Evolutionary conservation across 2,329 filamentous ascomycete genomes (phyloP), one percentile per base, ranked within the genome.

Genomic region (Hymenoscyphus salicellus): DNA sequence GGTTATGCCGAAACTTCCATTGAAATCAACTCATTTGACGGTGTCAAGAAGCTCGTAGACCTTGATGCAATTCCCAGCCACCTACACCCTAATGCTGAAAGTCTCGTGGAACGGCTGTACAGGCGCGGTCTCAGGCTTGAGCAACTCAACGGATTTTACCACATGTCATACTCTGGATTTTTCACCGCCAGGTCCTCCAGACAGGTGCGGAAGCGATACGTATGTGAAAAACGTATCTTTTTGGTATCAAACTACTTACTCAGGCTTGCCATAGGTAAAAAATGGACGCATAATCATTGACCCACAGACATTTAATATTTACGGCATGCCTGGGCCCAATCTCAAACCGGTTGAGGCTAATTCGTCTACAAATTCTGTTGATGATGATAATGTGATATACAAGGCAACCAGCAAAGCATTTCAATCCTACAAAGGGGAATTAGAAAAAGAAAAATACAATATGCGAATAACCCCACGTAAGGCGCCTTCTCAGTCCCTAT

Each of bases 211-310:
- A 69, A 66, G 49, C 63, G 66, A 33, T 58, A 66, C 60, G 63
- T 69, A 66, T 43, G 65, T 68, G 2, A 28, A 61, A 28, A 59
- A 28, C 30, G 8, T 41, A 16, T 58, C 30, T 58, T 28, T 32
- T 5, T 57, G 16, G 20, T 4, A n/a, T 23, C 28, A 43, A 14
- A 60, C 49, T 55, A 32, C 65, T 69, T 2, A 69, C 41, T 1
- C 36, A 3, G 4, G 20, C 30, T 61, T 59, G 60, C 26, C 26
- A 32, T 55, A 67, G 67, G 62, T 68, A 62, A 64, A 64, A 61
- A 67, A 32, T 14, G 58, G 68, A 8, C 67, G 68, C 38, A 66
- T 70, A 10, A 66, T 70, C 32, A 65, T 70, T 11, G 68, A 70
- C 28, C 61, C 67, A 3, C 43, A 68, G 6, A 66, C 60, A 30